Evolutionary conservation across 257 asterid species (phyloP).

Genomic region (Solanum neorickii): DNA sequence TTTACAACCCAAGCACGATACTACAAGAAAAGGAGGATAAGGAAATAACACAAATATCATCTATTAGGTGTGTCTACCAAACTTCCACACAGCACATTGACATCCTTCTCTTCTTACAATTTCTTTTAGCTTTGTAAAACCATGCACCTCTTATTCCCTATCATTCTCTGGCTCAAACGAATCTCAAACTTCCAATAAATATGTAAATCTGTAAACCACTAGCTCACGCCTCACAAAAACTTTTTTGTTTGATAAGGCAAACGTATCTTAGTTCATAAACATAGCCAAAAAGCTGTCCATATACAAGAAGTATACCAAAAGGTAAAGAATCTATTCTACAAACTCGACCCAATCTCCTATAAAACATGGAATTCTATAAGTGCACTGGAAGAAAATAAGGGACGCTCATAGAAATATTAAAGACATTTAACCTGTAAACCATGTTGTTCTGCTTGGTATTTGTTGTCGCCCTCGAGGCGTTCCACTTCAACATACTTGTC

Average conservation of each 20-base stretch:
- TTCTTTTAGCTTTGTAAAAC: not conserved
- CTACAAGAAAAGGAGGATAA: not conserved
- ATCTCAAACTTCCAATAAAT: not conserved
- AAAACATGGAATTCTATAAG: not conserved
- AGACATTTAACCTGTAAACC: conserved; percentile 56
- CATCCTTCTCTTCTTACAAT: not conserved
- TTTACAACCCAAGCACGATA: not conserved
- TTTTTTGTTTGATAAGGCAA: not conserved
- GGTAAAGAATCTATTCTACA: not conserved
- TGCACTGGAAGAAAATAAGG: not conserved
- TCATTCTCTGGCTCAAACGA: not conserved
- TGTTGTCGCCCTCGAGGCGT: conserved; percentile 72
- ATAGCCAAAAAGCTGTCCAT: not conserved
- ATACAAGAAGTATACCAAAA: not conserved
- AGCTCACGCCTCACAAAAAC: not conserved
- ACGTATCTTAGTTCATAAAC: not conserved
- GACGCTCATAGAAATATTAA: not conserved
- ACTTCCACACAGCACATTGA: not conserved
- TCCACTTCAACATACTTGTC: conserved; percentile 85
- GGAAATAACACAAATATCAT: not conserved
- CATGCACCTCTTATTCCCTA: not conserved
- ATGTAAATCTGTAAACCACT: not conserved
- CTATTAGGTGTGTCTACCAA: not conserved
- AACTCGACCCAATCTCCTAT: not conserved
- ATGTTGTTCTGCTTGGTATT: conserved; percentile 61